These are phyloP conservation scores for Aspergillus sp. DNA, from an alignment of 2,329 filamentous ascomycete genomes.

Conservation along the genomic window DNA sequence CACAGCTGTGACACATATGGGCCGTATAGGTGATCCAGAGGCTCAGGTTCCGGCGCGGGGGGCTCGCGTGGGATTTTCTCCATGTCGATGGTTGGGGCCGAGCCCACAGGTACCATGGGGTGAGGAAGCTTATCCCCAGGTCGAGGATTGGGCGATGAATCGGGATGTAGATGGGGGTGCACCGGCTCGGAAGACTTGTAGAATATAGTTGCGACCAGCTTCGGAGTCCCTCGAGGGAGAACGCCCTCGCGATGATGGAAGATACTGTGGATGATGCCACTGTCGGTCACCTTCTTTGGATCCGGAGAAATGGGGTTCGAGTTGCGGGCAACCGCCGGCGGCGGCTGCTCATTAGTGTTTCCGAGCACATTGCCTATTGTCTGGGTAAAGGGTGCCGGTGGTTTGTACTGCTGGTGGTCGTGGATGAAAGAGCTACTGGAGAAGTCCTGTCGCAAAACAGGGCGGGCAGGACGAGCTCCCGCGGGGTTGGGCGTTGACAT, in stretches of 20 bases:
- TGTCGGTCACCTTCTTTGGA: constrained; percentile 44
- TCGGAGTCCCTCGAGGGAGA: constrained; percentile 41
- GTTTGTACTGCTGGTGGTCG: constrained; percentile 51
- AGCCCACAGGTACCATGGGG: constrained; percentile 45
- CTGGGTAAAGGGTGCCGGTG: constrained; percentile 33
- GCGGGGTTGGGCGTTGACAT: constrained; percentile 33
- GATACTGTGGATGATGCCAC: constrained; percentile 48
- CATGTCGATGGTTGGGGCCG: constrained; percentile 52
- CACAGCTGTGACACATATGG: constrained; percentile 56
- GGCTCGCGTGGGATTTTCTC: constrained; percentile 56
- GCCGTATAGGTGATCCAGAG: constrained; percentile 56
- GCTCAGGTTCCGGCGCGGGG: constrained; percentile 54
- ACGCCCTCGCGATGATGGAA: constrained; percentile 44
- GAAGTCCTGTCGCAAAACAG: constrained; percentile 44
- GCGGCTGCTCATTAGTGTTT: constrained; percentile 24
- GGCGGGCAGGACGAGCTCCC: constrained; percentile 35
- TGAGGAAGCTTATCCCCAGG: constrained; percentile 41
- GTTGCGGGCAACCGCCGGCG: constrained; percentile 30
- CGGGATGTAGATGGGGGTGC: constrained; percentile 50
- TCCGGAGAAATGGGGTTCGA: constrained; percentile 40
- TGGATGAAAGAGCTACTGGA: constrained; percentile 47
- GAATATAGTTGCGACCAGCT: constrained; percentile 50
- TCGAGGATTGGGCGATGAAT: constrained; percentile 39
- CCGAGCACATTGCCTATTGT: constrained; percentile 40
- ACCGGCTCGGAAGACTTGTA: constrained; percentile 47